Evolutionary conservation across 83 land plant genomes (phyloP), one percentile per base, ranked within the genome.

Genomic region (Thuja plicata): DNA sequence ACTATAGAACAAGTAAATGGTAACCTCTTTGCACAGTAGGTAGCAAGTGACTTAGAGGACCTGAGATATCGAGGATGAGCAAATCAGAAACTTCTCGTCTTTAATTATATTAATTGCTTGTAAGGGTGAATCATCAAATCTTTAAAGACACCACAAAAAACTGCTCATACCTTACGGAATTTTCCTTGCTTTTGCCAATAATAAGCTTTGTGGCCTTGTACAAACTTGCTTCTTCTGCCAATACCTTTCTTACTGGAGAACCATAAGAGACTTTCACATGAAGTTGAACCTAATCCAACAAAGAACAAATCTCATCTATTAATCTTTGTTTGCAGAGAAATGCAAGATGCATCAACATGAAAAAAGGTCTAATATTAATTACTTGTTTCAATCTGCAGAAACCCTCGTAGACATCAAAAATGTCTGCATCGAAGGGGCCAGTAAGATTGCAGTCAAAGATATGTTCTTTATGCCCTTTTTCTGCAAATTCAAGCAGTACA

Each of bases 351-450:
- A 74, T 66, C 21, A 37, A 50, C 62, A 40, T 30, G 45, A 3
- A 55, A 52, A 43, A 27, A 41, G 16, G 27, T n/a, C 4, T 35
- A n/a, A 27, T 41, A 41, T 57, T 34, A 41, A 27, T 6, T 34
- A 94, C 96, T 93, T 94, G 94, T 87, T 94, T 94, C 48, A 94
- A 88, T 62, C 92, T 90, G 92, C 96, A 94, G 91, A 94, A 94
- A 10, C 96, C 93, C 87, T 94, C 96, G 82, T 94, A 94, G 45
- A 92, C 95, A 30, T 91, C 87, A 57, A 94, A 92, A 50, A 92
- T 74, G 82, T 48, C 32, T 34, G 35, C 38, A 50, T 85, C 66
- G 34, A 85, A 30, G 19, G 87, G 87, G 27, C 40, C 30, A n/a
- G 87, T 52, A 85, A 54, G 87, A 52, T 34, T 19, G 83, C 7